Evolutionary conservation across 2,329 filamentous ascomycete species (phyloP).

Genomic region (Venturia oleaginea): DNA sequence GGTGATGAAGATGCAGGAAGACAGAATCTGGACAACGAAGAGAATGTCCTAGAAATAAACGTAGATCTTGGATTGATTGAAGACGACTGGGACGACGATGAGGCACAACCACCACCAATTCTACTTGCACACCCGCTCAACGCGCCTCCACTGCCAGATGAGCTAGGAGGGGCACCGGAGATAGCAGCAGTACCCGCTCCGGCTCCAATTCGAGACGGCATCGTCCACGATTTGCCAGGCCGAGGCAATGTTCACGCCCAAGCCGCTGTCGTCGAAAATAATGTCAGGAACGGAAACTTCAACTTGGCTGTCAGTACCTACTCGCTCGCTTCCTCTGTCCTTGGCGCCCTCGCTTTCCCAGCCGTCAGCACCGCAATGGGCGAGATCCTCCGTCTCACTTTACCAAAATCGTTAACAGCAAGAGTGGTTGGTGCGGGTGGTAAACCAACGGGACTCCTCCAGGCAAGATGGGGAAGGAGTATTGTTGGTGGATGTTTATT

Average conservation of each 20-base stretch:
- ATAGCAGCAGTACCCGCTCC: constrained; percentile 16
- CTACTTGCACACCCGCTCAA: constrained; percentile 22
- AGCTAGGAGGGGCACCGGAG: constrained; percentile 17
- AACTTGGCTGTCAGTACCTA: constrained; percentile 45
- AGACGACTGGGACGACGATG: constrained; percentile 33
- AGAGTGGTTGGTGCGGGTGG: constrained; percentile 23
- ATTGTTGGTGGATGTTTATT: constrained; percentile 82
- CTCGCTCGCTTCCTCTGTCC: constrained; percentile 49
- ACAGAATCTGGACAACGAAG: constrained; percentile 26
- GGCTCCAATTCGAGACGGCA: constrained; percentile 6
- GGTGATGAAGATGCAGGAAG: constrained; percentile 25
- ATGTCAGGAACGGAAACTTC: constrained; percentile 28
- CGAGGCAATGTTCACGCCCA: constrained; percentile 21
- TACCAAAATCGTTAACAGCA: constrained; percentile 60
- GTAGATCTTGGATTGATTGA: constrained; percentile 29
- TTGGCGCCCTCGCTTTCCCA: constrained; percentile 71
- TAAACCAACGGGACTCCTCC: constrained; percentile 57
- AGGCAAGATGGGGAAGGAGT: constrained; percentile 81
- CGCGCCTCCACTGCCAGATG: constrained; percentile 23
- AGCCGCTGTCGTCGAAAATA: constrained; percentile 19
- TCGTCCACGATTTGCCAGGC: constrained; percentile 14
- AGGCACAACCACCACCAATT: constrained; percentile 14
- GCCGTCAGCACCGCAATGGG: constrained; percentile 72
- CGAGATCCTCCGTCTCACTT: constrained; percentile 56
- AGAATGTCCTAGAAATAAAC: constrained; percentile 39